Evolutionary conservation across 108 stramenopile genomes (phyloP), one percentile per base, ranked within the genome.

Genomic region (Nannochloropsis salina): DNA sequence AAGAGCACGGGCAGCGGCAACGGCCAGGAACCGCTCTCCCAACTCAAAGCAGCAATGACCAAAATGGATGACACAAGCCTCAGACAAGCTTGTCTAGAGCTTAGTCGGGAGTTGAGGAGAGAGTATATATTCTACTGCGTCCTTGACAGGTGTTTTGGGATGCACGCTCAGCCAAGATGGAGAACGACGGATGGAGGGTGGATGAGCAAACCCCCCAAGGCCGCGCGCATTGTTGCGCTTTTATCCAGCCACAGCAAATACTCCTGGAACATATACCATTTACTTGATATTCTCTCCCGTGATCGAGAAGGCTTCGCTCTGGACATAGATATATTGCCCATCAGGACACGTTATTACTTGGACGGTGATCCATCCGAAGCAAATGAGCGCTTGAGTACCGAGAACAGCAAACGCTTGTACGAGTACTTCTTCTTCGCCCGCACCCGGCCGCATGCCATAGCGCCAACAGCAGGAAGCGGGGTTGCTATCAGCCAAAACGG

Each of bases 371-470:
- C 61, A n/a, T n/a, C 61, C 15, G 61, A 15, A 6, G 61, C 15
- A 4, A n/a, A n/a, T 74, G 61, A 74, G 61, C 61, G 61, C 15
- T 74, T 74, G 61, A n/a, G 20, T n/a, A 74, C 61, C n/a, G 61
- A 74, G 20, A 74, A 74, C n/a, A 74, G 61, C 61, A 74, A 74
- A n/a, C 61, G 61, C 61, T 74, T 74, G 61, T 74, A 74, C 61
- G 61, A 74, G 61, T 74, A n/a, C 8, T 74, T 74, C 61, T 74
- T 74, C 61, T 74, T 74, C n/a, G 61, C 61, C 61, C 61, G 61
- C 61, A 74, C 61, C 4, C 61, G 61, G 61, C 61, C 61, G 61
- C 61, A 74, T 6, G 61, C 61, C n/a, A 3, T n/a, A n/a, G 61
- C 61, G 20, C 61, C 61, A 4, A 74, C 61, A 15, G 1, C 61